These are phyloP conservation scores for Taiwanofungus camphoratus DNA, from an alignment of 1,284 basidiomycete species.

Conservation along the genomic window DNA sequence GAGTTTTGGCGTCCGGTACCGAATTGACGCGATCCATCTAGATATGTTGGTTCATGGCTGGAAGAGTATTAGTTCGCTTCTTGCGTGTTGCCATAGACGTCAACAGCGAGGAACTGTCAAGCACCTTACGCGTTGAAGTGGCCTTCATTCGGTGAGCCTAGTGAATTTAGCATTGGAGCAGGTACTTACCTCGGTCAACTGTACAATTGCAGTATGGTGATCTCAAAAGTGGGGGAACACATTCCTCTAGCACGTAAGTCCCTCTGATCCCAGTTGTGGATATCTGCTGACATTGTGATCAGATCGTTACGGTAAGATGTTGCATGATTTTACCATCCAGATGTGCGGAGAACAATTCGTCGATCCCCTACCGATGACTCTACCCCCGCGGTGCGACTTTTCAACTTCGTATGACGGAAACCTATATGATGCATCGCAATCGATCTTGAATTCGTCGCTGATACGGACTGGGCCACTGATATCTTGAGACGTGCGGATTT, in stretches of 20 bases:
- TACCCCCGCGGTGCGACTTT: no score
- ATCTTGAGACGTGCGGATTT: no score
- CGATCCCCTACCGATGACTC: slow-evolving; percentile 8
- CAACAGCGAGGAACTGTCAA: slow-evolving; percentile 45
- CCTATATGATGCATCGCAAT: no score
- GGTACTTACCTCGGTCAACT: background rate
- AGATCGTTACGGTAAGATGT: slow-evolving; percentile 60
- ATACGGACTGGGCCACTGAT: no score
- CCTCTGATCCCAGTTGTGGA: slow-evolving; percentile 2
- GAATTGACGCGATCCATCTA: slow-evolving; percentile 21
- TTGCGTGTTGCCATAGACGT: slow-evolving; percentile 51
- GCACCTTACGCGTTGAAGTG: slow-evolving; percentile 53
- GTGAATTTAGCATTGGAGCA: background rate
- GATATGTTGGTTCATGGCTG: slow-evolving; percentile 67
- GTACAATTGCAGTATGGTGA: slow-evolving; percentile 39
- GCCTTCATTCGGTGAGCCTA: slow-evolving; percentile 58
- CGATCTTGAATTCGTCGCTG: no score
- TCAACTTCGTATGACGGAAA: no score
- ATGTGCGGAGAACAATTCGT: slow-evolving; percentile 25
- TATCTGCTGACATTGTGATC: background rate
- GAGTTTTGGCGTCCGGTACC: no score
- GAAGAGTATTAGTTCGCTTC: slow-evolving; percentile 60
- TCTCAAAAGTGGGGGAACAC: slow-evolving; percentile 56
- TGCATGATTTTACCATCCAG: slow-evolving; percentile 39
- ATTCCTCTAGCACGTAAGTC: slow-evolving; percentile 53